phyloP scores from a whole-genome alignment of 1,139 yeast species.

The Geotrichum klebahnii region DNA sequence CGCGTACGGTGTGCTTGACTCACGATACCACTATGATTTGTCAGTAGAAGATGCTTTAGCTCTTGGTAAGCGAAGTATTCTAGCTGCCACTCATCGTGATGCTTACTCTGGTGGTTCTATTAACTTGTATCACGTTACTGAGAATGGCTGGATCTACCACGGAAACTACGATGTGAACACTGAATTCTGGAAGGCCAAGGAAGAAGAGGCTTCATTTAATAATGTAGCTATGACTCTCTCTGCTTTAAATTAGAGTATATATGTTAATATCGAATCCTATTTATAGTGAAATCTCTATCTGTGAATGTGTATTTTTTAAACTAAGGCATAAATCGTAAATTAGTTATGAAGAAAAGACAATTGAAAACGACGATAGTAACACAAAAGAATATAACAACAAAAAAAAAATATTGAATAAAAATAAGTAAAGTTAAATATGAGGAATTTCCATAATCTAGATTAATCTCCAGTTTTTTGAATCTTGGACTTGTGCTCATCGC shows the following conservation, averaged over 20 bases:
- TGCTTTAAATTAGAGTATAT: background rate
- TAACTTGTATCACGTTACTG: conserved; percentile 88
- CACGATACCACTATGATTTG: conserved; percentile 85
- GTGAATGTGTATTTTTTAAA: no score
- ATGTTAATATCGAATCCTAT: no score
- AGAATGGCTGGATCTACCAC: conserved; percentile 90
- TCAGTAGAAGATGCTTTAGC: conserved; percentile 89
- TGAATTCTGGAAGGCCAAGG: conserved; percentile 88
- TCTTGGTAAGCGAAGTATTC: conserved; percentile 89
- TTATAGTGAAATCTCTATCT: no score
- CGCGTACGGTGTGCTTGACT: conserved; percentile 97
- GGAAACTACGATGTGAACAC: conserved; percentile 94
- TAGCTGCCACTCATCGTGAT: conserved; percentile 98
- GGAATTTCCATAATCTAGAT: background rate
- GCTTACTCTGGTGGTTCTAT: conserved; percentile 98
- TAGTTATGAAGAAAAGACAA: no score
- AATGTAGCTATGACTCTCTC: conserved; percentile 53
- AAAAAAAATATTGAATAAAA: background rate
- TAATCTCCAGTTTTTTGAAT: conserved; percentile 14
- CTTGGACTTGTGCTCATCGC: conserved; percentile 10
- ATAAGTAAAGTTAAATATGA: background rate
- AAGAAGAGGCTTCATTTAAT: conserved; percentile 81
- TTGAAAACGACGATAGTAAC: no score
- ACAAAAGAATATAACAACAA: background rate
- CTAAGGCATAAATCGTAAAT: no score